Percentiles rank a stretch among this genome's conserved stretches.
Evolutionary conservation across 2,329 filamentous ascomycete genomes (phyloP).

Genomic region (Cladosporium cucumerinum): DNA sequence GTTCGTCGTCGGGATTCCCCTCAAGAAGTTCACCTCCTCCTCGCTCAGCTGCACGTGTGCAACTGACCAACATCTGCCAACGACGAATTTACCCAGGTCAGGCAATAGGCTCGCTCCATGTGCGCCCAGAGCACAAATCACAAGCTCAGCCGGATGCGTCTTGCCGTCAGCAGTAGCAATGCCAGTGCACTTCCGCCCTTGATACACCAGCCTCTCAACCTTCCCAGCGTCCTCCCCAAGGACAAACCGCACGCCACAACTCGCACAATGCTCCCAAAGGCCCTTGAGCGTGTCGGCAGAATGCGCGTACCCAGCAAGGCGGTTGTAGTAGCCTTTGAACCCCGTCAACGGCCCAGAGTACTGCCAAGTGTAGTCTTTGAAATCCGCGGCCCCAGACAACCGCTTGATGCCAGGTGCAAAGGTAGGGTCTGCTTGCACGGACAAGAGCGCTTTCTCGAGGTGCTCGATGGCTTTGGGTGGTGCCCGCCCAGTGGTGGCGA

Average conservation of each 20-base stretch:
- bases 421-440: slow-evolving; percentile 40
- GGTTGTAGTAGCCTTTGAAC: slow-evolving; percentile 60
- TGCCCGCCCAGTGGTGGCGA: slow-evolving; percentile 49
- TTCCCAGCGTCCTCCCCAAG: slow-evolving; percentile 42
- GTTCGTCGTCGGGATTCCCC: slow-evolving; percentile 59
- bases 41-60: slow-evolving; percentile 57
- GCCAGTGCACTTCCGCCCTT: slow-evolving; percentile 33
- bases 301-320: slow-evolving; percentile 56
- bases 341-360: slow-evolving; percentile 48
- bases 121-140: slow-evolving; percentile 54
- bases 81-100: slow-evolving; percentile 48
- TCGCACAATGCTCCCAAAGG: slow-evolving; percentile 44
- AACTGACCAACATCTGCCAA: slow-evolving; percentile 58
- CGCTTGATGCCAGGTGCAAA: slow-evolving; percentile 42
- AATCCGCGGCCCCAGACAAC: slow-evolving; percentile 39
- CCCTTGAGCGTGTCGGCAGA: slow-evolving; percentile 51
- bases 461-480: slow-evolving; percentile 49
- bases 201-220: slow-evolving; percentile 41
- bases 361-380: slow-evolving; percentile 47
- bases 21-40: slow-evolving; percentile 52
- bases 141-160: slow-evolving; percentile 38
- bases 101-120: slow-evolving; percentile 49
- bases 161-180: slow-evolving; percentile 40
- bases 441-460: slow-evolving; percentile 43
- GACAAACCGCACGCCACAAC: slow-evolving; percentile 42